Evolutionary conservation across 805 yeast species (phyloP).

Genomic region (Tetrapisispora nanseiensis): DNA sequence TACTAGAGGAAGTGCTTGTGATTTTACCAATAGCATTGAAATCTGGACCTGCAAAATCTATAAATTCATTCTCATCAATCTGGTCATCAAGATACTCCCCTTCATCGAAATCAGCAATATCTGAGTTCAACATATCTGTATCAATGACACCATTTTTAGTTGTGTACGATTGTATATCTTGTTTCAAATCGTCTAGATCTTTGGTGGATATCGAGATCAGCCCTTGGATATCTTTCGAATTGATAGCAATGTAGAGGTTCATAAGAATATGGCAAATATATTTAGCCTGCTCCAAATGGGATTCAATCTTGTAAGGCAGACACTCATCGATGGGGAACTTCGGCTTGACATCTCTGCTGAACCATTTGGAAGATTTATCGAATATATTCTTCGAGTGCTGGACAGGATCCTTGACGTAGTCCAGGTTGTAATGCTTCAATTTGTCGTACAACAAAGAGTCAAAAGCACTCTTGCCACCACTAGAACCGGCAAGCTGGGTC

Average conservation of each 20-base stretch:
- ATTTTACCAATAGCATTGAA: conserved; percentile 41
- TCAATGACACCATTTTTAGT: conserved; percentile 41
- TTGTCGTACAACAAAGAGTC: conserved; percentile 23
- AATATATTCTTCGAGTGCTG: conserved; percentile 21
- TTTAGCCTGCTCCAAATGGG: conserved; percentile 55
- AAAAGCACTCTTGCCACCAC: conserved; percentile 13
- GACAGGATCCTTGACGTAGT: conserved; percentile 37
- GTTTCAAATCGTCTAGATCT: conserved; percentile 42
- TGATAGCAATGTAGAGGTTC: conserved; percentile 65
- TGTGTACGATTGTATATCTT: conserved; percentile 35
- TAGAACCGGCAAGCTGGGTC: background rate
- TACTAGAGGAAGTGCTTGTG: conserved; percentile 56
- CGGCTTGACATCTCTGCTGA: conserved; percentile 28
- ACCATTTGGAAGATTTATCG: conserved; percentile 32
- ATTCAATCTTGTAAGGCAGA: conserved; percentile 68
- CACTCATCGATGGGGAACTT: conserved; percentile 28
- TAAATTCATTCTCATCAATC: conserved; percentile 18
- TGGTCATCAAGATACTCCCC: conserved; percentile 30
- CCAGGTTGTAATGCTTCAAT: conserved; percentile 36
- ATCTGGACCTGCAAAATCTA: conserved; percentile 30
- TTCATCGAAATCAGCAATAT: conserved; percentile 31
- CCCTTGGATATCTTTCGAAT: conserved; percentile 64
- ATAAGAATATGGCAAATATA: conserved; percentile 68
- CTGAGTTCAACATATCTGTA: conserved; percentile 38
- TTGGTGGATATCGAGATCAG: conserved; percentile 53